Percentiles rank a stretch among this genome's conserved stretches.
phyloP scores from a whole-genome alignment of 2,329 filamentous ascomycete species.

The Alternaria sp. region DNA sequence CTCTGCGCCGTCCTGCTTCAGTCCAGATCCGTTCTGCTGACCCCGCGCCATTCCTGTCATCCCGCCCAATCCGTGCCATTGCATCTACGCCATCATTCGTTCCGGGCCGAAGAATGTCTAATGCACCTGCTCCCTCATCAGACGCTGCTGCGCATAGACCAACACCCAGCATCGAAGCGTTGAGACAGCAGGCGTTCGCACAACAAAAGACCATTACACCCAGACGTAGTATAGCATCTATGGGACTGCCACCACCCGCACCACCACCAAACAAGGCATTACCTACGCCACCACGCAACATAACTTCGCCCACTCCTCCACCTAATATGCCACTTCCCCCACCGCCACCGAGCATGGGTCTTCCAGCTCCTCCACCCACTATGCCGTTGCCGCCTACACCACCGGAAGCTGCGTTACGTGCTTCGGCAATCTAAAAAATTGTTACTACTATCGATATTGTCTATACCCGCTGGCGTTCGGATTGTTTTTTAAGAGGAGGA shows the following conservation, averaged over 20 bases:
- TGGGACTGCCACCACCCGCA: conserved; percentile 56
- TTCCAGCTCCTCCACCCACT: conserved; percentile 20
- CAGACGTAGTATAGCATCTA: conserved; percentile 50
- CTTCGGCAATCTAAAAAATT: conserved; percentile 7
- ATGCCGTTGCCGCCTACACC: conserved; percentile 20
- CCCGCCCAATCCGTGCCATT: conserved; percentile 43
- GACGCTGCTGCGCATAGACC: conserved; percentile 21
- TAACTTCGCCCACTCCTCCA: conserved; percentile 20
- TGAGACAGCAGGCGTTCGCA: conserved; percentile 36
- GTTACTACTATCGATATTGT: conserved; percentile 1
- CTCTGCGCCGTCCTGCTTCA: conserved; percentile 54
- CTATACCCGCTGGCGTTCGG: neutral
- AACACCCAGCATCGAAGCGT: conserved; percentile 32
- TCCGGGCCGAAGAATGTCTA: conserved; percentile 35
- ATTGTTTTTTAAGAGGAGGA: neutral
- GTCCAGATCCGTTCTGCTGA: conserved; percentile 56
- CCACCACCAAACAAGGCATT: conserved; percentile 58
- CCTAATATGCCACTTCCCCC: conserved; percentile 26
- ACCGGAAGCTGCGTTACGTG: conserved; percentile 11
- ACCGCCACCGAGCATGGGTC: conserved; percentile 16
- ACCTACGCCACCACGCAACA: conserved; percentile 48
- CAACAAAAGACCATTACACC: conserved; percentile 32
- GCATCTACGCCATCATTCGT: conserved; percentile 46
- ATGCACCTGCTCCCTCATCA: conserved; percentile 16
- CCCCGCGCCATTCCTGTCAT: conserved; percentile 55